These are phyloP conservation scores for Ceratorhiza oryzae-sativae DNA, from an alignment of 1,284 basidiomycete genomes.

Conservation along the genomic window DNA sequence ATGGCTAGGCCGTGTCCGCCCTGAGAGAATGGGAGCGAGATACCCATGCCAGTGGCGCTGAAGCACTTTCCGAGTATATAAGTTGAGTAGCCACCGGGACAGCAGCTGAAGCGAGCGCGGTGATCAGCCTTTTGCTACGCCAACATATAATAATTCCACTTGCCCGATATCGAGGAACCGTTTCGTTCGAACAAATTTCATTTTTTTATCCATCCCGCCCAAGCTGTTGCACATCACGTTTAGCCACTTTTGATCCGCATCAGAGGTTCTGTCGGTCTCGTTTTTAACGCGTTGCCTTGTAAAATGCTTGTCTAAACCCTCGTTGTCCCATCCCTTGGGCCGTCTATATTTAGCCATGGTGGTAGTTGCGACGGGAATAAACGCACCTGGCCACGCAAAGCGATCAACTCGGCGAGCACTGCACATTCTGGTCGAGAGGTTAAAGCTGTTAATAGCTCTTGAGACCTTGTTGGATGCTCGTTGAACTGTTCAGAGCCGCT, in stretches of 20 bases:
- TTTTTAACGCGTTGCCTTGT: neutral
- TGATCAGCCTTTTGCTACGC: neutral
- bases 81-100: slow-evolving; percentile 36
- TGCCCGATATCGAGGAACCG: slow-evolving; percentile 39
- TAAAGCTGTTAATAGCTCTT: neutral
- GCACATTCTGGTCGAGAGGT: slow-evolving; percentile 7
- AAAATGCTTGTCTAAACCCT: slow-evolving; percentile 31
- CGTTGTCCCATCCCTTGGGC: slow-evolving; percentile 29
- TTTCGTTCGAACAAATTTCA: neutral
- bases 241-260: slow-evolving; percentile 32
- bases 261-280: slow-evolving; percentile 1
- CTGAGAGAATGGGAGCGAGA: slow-evolving; percentile 31
- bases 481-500: neutral
- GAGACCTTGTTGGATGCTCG: neutral
- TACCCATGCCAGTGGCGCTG: slow-evolving; percentile 14
- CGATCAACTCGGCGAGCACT: neutral
- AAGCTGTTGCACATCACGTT: slow-evolving; percentile 19
- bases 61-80: slow-evolving; percentile 32
- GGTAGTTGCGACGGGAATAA: neutral
- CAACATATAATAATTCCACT: neutral
- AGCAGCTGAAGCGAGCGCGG: slow-evolving; percentile 1
- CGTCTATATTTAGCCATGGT: neutral
- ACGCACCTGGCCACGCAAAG: slow-evolving; percentile 6
- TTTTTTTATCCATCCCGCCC: slow-evolving; percentile 8
- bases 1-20: slow-evolving; percentile 33